phyloP scores from a whole-genome alignment of 768 basidiomycete species.

The Mycena olivaceomarginata region DNA sequence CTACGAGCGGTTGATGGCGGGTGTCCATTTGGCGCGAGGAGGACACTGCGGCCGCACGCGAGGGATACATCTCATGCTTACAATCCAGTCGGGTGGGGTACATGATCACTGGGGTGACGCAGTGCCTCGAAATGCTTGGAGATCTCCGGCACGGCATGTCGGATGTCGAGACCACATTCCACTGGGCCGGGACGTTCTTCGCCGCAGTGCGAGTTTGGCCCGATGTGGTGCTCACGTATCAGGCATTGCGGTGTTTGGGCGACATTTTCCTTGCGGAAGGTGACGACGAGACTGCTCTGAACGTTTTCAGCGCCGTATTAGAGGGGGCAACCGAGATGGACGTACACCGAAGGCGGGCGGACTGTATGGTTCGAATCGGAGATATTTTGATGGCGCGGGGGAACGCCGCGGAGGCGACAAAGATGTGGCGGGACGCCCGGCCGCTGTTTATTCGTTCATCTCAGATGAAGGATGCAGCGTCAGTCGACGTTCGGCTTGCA shows the following conservation, averaged over 20 bases:
- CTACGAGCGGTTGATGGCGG: constrained; percentile 11
- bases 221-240: constrained; percentile 9
- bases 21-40: background rate
- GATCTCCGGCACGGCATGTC: constrained; percentile 13
- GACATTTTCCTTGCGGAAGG: constrained; percentile 14
- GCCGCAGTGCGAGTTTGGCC: background rate
- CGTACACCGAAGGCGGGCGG: constrained; percentile 8
- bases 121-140: constrained; percentile 18
- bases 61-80: background rate
- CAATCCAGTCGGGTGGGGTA: background rate
- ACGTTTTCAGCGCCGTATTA: background rate
- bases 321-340: constrained; percentile 14
- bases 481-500: constrained; percentile 11
- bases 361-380: background rate
- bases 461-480: background rate
- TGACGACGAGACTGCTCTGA: constrained; percentile 9
- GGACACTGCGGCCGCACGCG: background rate
- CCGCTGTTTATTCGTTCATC: constrained; percentile 3
- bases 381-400: constrained; percentile 18
- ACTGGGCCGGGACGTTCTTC: constrained; percentile 16
- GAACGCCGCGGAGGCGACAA: background rate
- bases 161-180: background rate
- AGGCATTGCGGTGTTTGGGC: background rate
- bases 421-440: constrained; percentile 7
- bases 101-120: background rate